A percentile compares a stretch with the other conserved stretches of the same genome.
Evolutionary conservation across 164 flowering plant genomes (phyloP).

Genomic region (Pachysandra terminalis): DNA sequence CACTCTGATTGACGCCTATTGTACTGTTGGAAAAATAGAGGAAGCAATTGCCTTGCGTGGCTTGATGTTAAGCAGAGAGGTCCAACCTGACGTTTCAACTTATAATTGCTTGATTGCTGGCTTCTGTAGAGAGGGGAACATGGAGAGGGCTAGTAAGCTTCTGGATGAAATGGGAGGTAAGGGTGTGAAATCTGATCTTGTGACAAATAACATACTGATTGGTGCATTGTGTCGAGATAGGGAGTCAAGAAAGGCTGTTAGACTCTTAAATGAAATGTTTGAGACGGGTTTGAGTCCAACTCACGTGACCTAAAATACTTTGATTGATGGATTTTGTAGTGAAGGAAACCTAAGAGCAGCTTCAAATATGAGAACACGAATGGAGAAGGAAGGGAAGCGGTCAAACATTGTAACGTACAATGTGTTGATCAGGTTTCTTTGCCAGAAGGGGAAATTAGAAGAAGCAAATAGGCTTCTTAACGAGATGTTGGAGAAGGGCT

Average conservation of each 20-base stretch:
- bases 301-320: conserved; percentile 53
- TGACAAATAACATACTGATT: conserved; percentile 46
- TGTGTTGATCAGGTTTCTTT: conserved; percentile 52
- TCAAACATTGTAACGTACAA: conserved; percentile 58
- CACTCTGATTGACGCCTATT: conserved; percentile 51
- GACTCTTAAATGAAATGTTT: conserved; percentile 43
- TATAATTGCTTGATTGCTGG: conserved; percentile 56
- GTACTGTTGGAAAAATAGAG: conserved; percentile 42
- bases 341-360: conserved; percentile 59
- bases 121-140: conserved; percentile 32
- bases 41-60: conserved; percentile 35
- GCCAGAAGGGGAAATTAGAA: conserved; percentile 47
- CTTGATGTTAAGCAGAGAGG: conserved; percentile 32
- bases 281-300: conserved; percentile 44
- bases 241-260: conserved; percentile 39
- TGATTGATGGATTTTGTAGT: conserved; percentile 53
- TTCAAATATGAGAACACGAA: conserved; percentile 40
- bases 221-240: conserved; percentile 39
- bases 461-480: conserved; percentile 64
- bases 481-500: conserved; percentile 74
- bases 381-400: conserved; percentile 56
- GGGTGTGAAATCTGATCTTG: conserved; percentile 37
- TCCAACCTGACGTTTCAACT: conserved; percentile 43
- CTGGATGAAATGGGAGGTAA: conserved; percentile 34
- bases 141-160: conserved; percentile 29